A percentile compares a stretch with the other conserved stretches of the same genome.
Conservation (phyloP, 1,284 basidiomycete species). For the Papiliotrema fonsecae region DNA sequence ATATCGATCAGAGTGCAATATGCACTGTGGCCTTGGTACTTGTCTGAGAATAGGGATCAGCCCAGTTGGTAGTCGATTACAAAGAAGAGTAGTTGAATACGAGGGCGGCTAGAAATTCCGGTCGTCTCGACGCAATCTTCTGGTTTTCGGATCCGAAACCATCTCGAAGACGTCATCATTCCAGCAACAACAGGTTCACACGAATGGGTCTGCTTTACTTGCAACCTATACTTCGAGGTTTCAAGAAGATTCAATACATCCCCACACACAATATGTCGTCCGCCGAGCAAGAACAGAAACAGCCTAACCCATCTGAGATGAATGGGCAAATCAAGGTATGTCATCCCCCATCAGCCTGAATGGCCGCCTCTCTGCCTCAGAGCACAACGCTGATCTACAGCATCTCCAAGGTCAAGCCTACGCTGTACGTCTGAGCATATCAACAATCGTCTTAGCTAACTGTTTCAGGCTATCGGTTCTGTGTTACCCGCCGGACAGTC, state of each 20-base stretch:
- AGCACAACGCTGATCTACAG: neutral
- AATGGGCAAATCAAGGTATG: constrained; percentile 34
- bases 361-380: neutral
- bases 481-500: constrained; percentile 27
- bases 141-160: too few relatives aligned
- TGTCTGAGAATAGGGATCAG: too few relatives aligned
- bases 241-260: too few relatives aligned
- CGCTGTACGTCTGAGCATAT: neutral
- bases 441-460: constrained; percentile 1
- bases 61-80: too few relatives aligned
- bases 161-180: too few relatives aligned
- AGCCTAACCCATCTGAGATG: constrained; percentile 29
- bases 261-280: constrained; percentile 3
- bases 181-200: too few relatives aligned
- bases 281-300: neutral
- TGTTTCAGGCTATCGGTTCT: constrained; percentile 26
- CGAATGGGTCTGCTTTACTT: too few relatives aligned
- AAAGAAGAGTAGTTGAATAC: too few relatives aligned
- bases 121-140: too few relatives aligned
- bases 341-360: neutral
- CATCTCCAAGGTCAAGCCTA: neutral
- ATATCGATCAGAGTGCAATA: constrained; percentile 6
- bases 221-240: too few relatives aligned
- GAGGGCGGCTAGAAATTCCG: too few relatives aligned
- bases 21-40: neutral